Conservation (phyloP, 129 eudicot species). For the Artemisia annua region DNA sequence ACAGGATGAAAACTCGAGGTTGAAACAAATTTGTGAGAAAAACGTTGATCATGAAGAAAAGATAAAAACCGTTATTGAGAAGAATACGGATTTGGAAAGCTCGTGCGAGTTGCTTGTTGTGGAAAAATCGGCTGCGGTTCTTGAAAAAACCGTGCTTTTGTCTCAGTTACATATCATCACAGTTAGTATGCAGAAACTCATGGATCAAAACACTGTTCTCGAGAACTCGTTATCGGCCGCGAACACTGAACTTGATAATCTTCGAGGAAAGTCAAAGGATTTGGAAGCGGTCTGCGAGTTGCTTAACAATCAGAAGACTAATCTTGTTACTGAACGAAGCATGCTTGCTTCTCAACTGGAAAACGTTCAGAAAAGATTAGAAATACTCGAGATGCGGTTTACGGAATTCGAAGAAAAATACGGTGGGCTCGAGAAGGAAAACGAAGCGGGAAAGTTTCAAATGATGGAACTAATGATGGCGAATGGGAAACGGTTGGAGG, state of each 20-base stretch:
- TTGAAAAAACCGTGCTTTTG: conserved; percentile 69
- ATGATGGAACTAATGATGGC: conserved; percentile 49
- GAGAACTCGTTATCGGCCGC: conserved; percentile 61
- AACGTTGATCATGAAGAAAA: conserved; percentile 49
- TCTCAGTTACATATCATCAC: conserved; percentile 74
- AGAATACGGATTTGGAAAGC: conserved; percentile 51
- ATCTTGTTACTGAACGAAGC: conserved; percentile 64
- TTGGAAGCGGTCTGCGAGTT: conserved; percentile 70
- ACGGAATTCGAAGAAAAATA: conserved; percentile 61
- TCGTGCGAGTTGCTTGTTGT: conserved; percentile 52
- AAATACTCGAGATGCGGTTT: conserved; percentile 59
- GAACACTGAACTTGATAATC: conserved; percentile 63
- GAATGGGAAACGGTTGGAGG: conserved; percentile 53
- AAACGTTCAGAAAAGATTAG: conserved; percentile 57
- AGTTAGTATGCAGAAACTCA: conserved; percentile 66
- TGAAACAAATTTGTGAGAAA: conserved; percentile 47
- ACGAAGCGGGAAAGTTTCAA: conserved; percentile 46
- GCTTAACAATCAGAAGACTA: conserved; percentile 62
- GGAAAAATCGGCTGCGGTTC: conserved; percentile 62
- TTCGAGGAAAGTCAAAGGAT: conserved; percentile 76
- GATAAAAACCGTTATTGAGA: conserved; percentile 48
- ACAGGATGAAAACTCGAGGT: conserved; percentile 70
- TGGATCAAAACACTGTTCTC: conserved; percentile 58
- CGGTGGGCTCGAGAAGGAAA: conserved; percentile 58
- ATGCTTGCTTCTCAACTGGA: conserved; percentile 62